Evolutionary conservation across 2,329 filamentous ascomycete species (phyloP).

Genomic region (Apiospora pterosperma): DNA sequence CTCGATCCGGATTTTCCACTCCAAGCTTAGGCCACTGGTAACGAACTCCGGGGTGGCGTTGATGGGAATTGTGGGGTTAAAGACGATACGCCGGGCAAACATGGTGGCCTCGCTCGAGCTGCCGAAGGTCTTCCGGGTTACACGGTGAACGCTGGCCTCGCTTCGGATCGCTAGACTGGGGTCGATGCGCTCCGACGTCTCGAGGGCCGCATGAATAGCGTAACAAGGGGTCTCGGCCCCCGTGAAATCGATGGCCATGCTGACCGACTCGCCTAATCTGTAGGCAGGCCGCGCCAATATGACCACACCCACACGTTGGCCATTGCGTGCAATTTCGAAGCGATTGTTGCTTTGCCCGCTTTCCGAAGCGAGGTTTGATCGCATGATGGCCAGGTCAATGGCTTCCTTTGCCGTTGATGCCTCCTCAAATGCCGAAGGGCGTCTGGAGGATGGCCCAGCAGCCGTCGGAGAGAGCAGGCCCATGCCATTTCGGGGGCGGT

Average conservation of each 20-base stretch:
- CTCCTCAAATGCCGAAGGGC: slow-evolving; percentile 53
- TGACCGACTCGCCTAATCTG: slow-evolving; percentile 82
- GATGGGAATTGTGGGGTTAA: slow-evolving; percentile 79
- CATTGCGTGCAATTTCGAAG: slow-evolving; percentile 91
- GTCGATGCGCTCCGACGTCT: slow-evolving; percentile 83
- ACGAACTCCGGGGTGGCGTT: slow-evolving; percentile 86
- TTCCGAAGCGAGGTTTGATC: slow-evolving; percentile 64
- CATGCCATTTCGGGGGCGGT: slow-evolving; percentile 51
- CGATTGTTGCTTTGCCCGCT: slow-evolving; percentile 82
- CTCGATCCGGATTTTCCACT: slow-evolving; percentile 87
- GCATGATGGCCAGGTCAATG: slow-evolving; percentile 86
- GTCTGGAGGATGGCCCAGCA: slow-evolving; percentile 50
- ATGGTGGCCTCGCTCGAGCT: slow-evolving; percentile 78
- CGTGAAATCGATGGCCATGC: slow-evolving; percentile 79
- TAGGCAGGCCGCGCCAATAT: slow-evolving; percentile 87
- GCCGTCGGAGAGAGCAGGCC: slow-evolving; percentile 73
- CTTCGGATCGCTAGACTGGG: slow-evolving; percentile 78
- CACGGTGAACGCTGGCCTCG: slow-evolving; percentile 79
- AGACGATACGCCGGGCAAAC: slow-evolving; percentile 74
- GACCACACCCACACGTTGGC: slow-evolving; percentile 86
- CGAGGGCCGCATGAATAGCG: slow-evolving; percentile 77
- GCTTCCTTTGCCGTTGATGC: slow-evolving; percentile 70
- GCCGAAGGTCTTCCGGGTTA: slow-evolving; percentile 78
- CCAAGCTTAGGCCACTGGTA: slow-evolving; percentile 80
- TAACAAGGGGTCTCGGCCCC: slow-evolving; percentile 78